These are phyloP conservation scores for Psilocybe cyanescens DNA, from an alignment of 768 basidiomycete genomes.

Conservation along the genomic window DNA sequence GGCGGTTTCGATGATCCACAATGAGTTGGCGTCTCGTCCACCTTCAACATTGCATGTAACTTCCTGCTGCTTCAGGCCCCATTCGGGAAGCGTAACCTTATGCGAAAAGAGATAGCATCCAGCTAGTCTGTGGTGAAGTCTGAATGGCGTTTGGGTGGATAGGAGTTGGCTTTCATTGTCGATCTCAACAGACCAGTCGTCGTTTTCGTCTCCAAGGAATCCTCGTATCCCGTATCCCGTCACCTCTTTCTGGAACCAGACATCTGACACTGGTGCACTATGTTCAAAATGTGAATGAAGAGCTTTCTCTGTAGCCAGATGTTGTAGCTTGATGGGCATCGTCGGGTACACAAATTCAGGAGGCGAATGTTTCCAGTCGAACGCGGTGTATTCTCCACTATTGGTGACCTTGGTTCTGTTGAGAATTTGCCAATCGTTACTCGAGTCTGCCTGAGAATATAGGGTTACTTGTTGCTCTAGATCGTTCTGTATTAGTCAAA, in stretches of 20 bases:
- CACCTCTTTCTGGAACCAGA: constrained; percentile 99
- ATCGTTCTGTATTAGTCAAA: not conserved
- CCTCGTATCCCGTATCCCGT: constrained; percentile 90
- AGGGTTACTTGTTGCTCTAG: constrained; percentile 97
- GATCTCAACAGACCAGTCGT: constrained; percentile 92
- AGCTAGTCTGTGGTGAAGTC: constrained; percentile 80
- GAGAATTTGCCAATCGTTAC: constrained; percentile 89
- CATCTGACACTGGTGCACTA: constrained; percentile 93
- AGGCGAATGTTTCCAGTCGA: constrained; percentile 53
- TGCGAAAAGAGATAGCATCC: constrained; percentile 98
- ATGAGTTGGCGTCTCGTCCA: constrained; percentile 72
- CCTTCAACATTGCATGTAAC: constrained; percentile 99
- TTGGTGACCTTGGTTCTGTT: constrained; percentile 61
- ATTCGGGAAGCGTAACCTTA: constrained; percentile 96
- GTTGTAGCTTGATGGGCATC: constrained; percentile 79
- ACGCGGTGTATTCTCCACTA: constrained; percentile 28
- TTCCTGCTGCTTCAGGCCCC: constrained; percentile 98
- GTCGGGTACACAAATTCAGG: constrained; percentile 68
- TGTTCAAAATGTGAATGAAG: constrained; percentile 90
- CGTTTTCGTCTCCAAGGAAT: constrained; percentile 88
- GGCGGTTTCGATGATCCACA: constrained; percentile 94
- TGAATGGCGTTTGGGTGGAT: constrained; percentile 80
- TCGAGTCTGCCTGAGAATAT: constrained; percentile 94
- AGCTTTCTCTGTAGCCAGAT: constrained; percentile 78
- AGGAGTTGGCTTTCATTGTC: constrained; percentile 66